A percentile compares a stretch with the other conserved stretches of the same genome.
phyloP scores from a whole-genome alignment of 2,329 filamentous ascomycete species.

The Coleophoma eucalyptorum region DNA sequence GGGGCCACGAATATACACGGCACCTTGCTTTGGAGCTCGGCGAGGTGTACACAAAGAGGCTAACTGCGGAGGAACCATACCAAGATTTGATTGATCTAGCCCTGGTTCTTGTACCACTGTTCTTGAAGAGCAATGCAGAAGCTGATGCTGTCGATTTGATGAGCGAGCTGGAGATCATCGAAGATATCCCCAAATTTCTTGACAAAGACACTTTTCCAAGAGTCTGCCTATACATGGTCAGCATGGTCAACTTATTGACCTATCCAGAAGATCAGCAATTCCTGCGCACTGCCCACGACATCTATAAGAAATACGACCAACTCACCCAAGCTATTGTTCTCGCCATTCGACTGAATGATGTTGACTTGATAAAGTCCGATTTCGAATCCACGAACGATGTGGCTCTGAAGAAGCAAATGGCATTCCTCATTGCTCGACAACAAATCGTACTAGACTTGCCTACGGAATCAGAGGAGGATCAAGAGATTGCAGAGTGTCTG shows the following conservation, averaged over 20 bases:
- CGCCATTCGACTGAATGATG: conserved; percentile 88
- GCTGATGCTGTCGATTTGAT: conserved; percentile 96
- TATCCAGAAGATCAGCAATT: conserved; percentile 98
- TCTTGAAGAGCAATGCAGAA: conserved; percentile 95
- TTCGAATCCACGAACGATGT: conserved; percentile 78
- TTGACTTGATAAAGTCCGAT: conserved; percentile 75
- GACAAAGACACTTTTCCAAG: conserved; percentile 91
- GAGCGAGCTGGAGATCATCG: conserved; percentile 96
- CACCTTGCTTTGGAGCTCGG: conserved; percentile 95
- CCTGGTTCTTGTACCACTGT: conserved; percentile 82
- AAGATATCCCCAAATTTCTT: conserved; percentile 81
- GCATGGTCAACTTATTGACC: conserved; percentile 96
- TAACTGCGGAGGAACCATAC: conserved; percentile 79
- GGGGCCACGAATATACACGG: conserved; percentile 97
- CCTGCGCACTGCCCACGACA: conserved; percentile 85
- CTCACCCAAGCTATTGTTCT: conserved; percentile 90
- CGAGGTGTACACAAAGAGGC: conserved; percentile 83
- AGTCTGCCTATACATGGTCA: conserved; percentile 97
- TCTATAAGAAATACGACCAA: conserved; percentile 92
- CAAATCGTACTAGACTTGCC: conserved; percentile 76
- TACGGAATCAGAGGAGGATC: conserved; percentile 61
- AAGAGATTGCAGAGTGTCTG: conserved; percentile 76
- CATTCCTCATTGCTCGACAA: conserved; percentile 88
- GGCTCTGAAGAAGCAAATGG: conserved; percentile 86
- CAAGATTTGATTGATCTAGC: conserved; percentile 85